Conservation (phyloP, 257 asterid species). For the Solanum okadae region DNA sequence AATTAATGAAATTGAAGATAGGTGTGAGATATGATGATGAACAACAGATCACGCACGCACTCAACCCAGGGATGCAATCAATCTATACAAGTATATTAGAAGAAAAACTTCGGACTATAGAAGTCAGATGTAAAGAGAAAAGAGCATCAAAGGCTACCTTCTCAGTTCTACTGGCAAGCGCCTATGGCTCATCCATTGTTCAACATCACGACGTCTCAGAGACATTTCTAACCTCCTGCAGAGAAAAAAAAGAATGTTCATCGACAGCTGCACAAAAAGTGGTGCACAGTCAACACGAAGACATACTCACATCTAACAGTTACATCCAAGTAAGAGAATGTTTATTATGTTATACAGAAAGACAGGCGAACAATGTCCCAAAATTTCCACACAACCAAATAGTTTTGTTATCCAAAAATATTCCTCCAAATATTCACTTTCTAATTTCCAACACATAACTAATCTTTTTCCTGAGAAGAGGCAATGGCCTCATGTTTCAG, state of each 20-base stretch:
- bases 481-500: neutral
- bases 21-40: neutral
- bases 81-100: neutral
- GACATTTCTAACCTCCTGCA: slow-evolving; percentile 80
- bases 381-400: neutral
- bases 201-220: slow-evolving; percentile 80
- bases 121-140: neutral
- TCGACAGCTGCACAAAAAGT: neutral
- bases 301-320: neutral
- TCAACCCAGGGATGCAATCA: neutral
- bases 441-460: neutral
- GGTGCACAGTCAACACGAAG: neutral
- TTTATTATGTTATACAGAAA: neutral
- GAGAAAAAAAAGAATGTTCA: neutral
- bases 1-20: neutral
- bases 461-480: neutral
- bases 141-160: slow-evolving; percentile 32
- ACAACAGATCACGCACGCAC: neutral
- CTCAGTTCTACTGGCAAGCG: slow-evolving; percentile 67
- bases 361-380: neutral
- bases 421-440: neutral
- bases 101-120: neutral
- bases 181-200: slow-evolving; percentile 95
- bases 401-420: neutral
- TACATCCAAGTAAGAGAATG: neutral